Base-by-base conservation (phyloP, 2,329 filamentous ascomycete species). In the Fusarium redolens region DNA sequence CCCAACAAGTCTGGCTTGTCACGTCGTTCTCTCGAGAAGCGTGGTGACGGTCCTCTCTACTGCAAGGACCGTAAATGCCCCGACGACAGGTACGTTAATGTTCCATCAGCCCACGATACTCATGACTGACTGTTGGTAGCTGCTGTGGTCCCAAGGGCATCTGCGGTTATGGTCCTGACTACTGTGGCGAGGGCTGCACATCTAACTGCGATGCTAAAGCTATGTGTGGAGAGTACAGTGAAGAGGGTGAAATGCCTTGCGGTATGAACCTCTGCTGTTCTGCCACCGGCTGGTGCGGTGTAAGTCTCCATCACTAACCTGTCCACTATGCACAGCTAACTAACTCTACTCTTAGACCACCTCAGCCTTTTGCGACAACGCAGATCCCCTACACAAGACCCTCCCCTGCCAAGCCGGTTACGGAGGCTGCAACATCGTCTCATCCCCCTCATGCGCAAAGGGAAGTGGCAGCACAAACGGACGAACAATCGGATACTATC, bases 401-500 rank as follows among this genome's bases (percentile, higher is more conserved):
- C 14, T 66, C 0, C 58, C 63, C 8, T 66, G 63, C 31, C 63
- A 66, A 13, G 63, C 63, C 1, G 63, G 63, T 7, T 66, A 66
- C 8, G 63, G 58, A 22, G n/a, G 30, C 17, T 66, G 63, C 38
- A 44, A 52, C 17, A 67, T 67, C 5, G 51, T 37, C 8, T 51
- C 44, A 1, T 56, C 64, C 8, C 64, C 64, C 2, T 63, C 64
- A 3, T 67, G 64, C 31, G 52, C 64, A 12, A 44, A 59, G 18
- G 64, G 64, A 11, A 5, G 64, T 1, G 60, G 64, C 2, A 62
- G 60, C 22, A 63, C 64, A 6, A 63, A 25, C 22, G 64, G 60
- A 11, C 45, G 68, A 35, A 70, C 67, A 0, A 64, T 70, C 7
- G 67, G 67, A 5, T 68, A 70, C 58, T 70, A 70, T 8, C 67